phyloP scores from a whole-genome alignment of 805 yeast genomes.

The Maudiozyma bulderi region DNA sequence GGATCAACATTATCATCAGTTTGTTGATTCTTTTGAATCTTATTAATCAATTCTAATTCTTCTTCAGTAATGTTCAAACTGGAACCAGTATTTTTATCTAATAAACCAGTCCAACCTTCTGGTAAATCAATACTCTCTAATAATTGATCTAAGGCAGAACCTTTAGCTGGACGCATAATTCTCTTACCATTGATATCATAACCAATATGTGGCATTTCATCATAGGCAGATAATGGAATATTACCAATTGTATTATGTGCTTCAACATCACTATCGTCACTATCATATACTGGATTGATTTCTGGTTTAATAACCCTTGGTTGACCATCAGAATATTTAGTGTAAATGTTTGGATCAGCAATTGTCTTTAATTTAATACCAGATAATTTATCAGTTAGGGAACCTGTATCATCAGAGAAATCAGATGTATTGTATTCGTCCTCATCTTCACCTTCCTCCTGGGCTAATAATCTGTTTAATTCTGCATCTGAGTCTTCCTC shows the following conservation, averaged over 20 bases:
- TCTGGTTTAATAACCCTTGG: slow-evolving; percentile 77
- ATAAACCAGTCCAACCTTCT: slow-evolving; percentile 96
- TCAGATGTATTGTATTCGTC: slow-evolving; percentile 23
- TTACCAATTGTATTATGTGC: slow-evolving; percentile 89
- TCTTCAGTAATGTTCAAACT: slow-evolving; percentile 74
- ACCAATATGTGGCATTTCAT: slow-evolving; percentile 94
- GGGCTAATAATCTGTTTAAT: slow-evolving; percentile 50
- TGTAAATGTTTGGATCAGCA: slow-evolving; percentile 35
- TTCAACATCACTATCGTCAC: slow-evolving; percentile 80
- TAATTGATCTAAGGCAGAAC: slow-evolving; percentile 84
- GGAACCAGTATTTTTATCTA: slow-evolving; percentile 82
- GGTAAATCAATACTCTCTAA: slow-evolving; percentile 89
- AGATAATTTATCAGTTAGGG: slow-evolving; percentile 46
- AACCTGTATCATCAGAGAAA: slow-evolving; percentile 32
- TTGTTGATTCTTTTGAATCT: slow-evolving; percentile 74
- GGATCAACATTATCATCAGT: slow-evolving; percentile 77
- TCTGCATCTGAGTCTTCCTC: slow-evolving; percentile 53
- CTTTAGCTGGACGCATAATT: slow-evolving; percentile 97
- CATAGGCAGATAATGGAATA: slow-evolving; percentile 86
- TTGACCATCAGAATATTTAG: slow-evolving; percentile 67
- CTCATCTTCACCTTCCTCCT: slow-evolving; percentile 30
- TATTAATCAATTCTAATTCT: slow-evolving; percentile 79
- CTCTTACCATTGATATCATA: slow-evolving; percentile 95
- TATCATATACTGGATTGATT: slow-evolving; percentile 88
- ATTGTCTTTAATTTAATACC: slow-evolving; percentile 45